Percentiles rank a stretch among this genome's conserved stretches.
Conservation (phyloP, 1,284 basidiomycete species). For the Cutaneotrichosporon cavernicola region DNA sequence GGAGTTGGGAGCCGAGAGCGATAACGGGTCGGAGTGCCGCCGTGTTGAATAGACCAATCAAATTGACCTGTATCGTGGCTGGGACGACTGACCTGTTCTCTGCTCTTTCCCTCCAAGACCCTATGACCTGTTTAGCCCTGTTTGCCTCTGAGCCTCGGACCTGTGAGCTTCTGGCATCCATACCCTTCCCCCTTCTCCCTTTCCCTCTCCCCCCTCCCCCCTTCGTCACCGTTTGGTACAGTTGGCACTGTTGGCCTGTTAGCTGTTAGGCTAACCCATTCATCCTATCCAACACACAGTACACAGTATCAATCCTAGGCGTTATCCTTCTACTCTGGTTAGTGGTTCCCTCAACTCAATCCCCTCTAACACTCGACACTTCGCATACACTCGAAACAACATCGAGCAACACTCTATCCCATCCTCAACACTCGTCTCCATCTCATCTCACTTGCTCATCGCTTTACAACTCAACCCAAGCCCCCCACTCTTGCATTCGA, state of each 20-base stretch:
- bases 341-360: neutral
- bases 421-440: neutral
- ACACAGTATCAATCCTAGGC: no score
- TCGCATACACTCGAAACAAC: neutral
- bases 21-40: slow-evolving; percentile 1
- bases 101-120: neutral
- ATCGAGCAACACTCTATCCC: neutral
- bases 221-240: neutral
- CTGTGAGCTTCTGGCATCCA: no score
- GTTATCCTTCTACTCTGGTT: neutral
- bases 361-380: neutral
- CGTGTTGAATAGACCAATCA: neutral
- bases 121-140: neutral
- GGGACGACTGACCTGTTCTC: no score
- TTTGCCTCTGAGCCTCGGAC: neutral
- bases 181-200: no score
- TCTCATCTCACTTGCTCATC: neutral
- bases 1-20: neutral
- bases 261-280: neutral
- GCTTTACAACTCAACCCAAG: no score
- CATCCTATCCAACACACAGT: no score
- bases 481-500: neutral
- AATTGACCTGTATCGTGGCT: neutral
- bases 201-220: no score
- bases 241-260: no score